Evolutionary conservation across 305 asterid genomes (phyloP).

Genomic region (Nicotiana rustica): DNA sequence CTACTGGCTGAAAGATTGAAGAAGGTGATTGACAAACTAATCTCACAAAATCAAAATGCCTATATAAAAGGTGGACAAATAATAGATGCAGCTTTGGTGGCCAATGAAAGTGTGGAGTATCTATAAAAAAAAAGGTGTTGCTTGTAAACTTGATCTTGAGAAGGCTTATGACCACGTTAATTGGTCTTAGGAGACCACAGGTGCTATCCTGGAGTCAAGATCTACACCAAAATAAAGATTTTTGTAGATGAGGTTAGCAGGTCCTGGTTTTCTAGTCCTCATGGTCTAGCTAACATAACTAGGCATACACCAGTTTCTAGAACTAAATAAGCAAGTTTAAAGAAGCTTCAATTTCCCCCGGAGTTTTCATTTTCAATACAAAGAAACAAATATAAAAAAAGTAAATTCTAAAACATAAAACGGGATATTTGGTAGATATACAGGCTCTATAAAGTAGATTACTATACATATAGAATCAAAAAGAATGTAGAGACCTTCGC

Average conservation of each 20-base stretch:
- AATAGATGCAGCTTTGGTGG: too few relatives aligned
- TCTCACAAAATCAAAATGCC: too few relatives aligned
- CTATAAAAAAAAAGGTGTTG: too few relatives aligned
- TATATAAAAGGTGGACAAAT: too few relatives aligned
- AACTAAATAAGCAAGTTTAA: neutral
- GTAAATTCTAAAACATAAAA: neutral
- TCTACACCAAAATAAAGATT: slow-evolving; percentile 93
- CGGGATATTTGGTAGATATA: neutral
- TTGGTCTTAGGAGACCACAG: slow-evolving; percentile 51
- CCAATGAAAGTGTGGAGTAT: too few relatives aligned
- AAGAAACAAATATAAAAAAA: neutral
- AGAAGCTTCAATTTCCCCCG: neutral
- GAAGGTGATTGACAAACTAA: too few relatives aligned
- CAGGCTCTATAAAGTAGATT: neutral
- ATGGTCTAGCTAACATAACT: too few relatives aligned
- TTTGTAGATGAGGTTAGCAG: slow-evolving; percentile 91
- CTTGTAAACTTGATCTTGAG: too few relatives aligned
- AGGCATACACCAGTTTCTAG: too few relatives aligned
- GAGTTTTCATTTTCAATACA: neutral
- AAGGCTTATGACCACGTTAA: too few relatives aligned
- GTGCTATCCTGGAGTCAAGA: slow-evolving; percentile 90
- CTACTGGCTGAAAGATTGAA: too few relatives aligned
- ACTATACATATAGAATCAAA: neutral
- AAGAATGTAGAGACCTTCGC: slow-evolving; percentile 62
- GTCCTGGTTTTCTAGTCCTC: slow-evolving; percentile 10